phyloP scores from a whole-genome alignment of 78 protist species.

The Dictyostelium citrinum region DNA sequence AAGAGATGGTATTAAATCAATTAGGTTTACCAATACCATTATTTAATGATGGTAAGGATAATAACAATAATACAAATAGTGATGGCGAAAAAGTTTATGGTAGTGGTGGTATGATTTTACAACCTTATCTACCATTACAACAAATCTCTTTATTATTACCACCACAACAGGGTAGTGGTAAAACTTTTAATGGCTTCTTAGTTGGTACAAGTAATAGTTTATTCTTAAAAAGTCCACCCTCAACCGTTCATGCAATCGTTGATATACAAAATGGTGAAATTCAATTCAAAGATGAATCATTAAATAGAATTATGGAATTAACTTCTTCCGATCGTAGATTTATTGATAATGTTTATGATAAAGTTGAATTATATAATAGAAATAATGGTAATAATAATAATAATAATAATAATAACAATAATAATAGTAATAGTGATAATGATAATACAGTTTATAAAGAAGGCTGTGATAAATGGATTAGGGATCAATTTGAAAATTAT shows the following conservation, averaged over 20 bases:
- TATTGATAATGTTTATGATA: conserved; percentile 31
- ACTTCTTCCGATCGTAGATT: conserved; percentile 47
- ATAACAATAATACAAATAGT: not conserved
- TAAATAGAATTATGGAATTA: conserved; percentile 20
- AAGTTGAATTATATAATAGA: not conserved
- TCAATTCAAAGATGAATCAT: conserved; percentile 48
- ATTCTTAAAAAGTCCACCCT: conserved; percentile 43
- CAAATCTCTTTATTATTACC: not conserved
- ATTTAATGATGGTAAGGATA: not conserved
- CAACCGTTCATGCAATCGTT: conserved; percentile 36
- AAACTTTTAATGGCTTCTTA: not conserved
- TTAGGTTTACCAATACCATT: not conserved
- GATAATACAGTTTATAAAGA: not conserved
- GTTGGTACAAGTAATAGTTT: conserved; percentile 55
- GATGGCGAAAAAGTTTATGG: not conserved
- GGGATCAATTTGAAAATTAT: conserved; percentile 45
- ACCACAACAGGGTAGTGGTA: not conserved
- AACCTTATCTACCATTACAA: conserved; percentile 50
- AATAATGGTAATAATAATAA: not conserved
- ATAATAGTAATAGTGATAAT: not conserved
- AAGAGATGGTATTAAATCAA: not conserved
- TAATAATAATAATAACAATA: not conserved
- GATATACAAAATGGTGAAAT: conserved; percentile 65
- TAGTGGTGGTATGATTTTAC: conserved; percentile 4
- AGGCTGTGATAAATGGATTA: conserved; percentile 57